Percentiles rank a stretch among this genome's conserved stretches.
Conservation (phyloP, 805 yeast genomes). For the Debaryomyces maramus region DNA sequence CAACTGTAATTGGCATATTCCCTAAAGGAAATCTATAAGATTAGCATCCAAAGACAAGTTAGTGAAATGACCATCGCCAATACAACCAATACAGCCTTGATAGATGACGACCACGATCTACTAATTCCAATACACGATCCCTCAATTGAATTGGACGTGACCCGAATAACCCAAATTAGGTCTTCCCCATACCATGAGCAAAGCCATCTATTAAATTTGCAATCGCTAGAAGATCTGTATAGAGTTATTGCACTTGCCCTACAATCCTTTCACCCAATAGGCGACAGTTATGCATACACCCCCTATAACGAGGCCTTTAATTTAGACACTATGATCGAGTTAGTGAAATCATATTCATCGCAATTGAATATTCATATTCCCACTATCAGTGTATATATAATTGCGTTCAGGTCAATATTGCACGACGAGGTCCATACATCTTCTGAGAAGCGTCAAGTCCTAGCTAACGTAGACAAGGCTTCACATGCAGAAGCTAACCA, state of each 20-base stretch:
- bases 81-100: conserved; percentile 6
- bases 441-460: conserved; percentile 21
- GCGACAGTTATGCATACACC: conserved; percentile 22
- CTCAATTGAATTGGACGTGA: conserved; percentile 5
- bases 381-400: conserved; percentile 24
- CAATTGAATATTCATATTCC: conserved; percentile 10
- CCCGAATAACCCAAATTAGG: conserved; percentile 12
- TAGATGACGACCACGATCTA: conserved; percentile 16
- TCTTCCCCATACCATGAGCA: conserved; percentile 32
- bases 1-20: too few relatives aligned
- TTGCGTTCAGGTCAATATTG: conserved; percentile 35
- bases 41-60: too few relatives aligned
- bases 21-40: too few relatives aligned
- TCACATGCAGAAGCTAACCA: conserved; percentile 37
- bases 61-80: background rate
- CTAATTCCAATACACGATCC: conserved; percentile 14
- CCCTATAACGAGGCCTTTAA: conserved; percentile 27
- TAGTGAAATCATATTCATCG: conserved; percentile 14
- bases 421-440: conserved; percentile 24
- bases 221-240: conserved; percentile 18
- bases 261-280: conserved; percentile 20
- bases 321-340: conserved; percentile 19
- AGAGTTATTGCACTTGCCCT: conserved; percentile 30
- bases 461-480: conserved; percentile 29
- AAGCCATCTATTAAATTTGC: conserved; percentile 26